A percentile compares a stretch with the other conserved stretches of the same genome.
Conservation (phyloP, 805 yeast species). For the Clavispora phyllophila region DNA sequence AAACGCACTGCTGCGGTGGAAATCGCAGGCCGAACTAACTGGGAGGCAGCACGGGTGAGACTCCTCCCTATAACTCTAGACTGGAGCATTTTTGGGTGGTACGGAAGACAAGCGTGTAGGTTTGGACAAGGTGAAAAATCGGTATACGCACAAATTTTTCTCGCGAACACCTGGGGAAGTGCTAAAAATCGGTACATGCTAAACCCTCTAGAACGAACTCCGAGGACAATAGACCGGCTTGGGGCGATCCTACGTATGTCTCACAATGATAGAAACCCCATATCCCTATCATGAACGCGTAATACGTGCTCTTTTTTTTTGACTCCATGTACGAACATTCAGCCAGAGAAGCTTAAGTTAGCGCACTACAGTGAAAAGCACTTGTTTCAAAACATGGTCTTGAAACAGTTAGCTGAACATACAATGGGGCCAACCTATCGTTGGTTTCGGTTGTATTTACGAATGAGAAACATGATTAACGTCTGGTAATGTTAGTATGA, state of each 20-base stretch:
- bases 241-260: no score
- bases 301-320: no score
- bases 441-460: no score
- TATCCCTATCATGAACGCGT: no score
- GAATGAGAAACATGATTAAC: no score
- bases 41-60: background rate
- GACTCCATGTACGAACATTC: background rate
- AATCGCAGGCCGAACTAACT: background rate
- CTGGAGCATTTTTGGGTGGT: constrained; percentile 1
- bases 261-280: no score
- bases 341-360: background rate
- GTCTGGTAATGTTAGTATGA: background rate
- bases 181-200: background rate
- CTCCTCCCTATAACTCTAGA: background rate
- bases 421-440: no score
- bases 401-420: no score
- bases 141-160: constrained; percentile 1
- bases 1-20: background rate
- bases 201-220: background rate
- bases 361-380: background rate
- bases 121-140: background rate
- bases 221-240: no score
- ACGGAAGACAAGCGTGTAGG: background rate
- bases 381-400: background rate
- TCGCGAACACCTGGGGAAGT: constrained; percentile 1